phyloP scores from a whole-genome alignment of 1,284 basidiomycete genomes.

The Ganoderma boninense region DNA sequence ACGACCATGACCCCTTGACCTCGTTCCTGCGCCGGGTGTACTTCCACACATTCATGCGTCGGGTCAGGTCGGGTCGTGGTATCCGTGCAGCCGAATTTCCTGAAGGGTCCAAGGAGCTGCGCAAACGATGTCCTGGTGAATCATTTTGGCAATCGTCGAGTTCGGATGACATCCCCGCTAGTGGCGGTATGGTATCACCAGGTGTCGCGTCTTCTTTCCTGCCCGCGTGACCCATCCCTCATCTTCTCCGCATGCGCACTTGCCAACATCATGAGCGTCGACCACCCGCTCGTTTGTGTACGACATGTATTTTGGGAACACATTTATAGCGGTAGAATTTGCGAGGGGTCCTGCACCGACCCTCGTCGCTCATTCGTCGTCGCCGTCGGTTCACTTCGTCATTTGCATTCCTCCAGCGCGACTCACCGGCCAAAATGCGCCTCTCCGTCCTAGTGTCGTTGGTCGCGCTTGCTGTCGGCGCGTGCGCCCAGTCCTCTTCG shows the following conservation, averaged over 20 bases:
- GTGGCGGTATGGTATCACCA: background rate
- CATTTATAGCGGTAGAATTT: background rate
- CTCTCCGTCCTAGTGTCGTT: constrained; percentile 26
- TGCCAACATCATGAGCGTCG: background rate
- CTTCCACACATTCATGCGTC: background rate
- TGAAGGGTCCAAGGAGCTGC: background rate
- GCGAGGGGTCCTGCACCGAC: background rate
- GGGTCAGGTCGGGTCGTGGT: background rate
- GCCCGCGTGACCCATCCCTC: background rate
- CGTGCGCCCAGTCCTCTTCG: constrained; percentile 37
- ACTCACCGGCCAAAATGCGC: constrained; percentile 20
- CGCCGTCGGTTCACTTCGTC: background rate
- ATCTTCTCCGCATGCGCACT: background rate
- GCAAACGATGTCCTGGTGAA: background rate
- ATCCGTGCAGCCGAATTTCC: constrained; percentile 1
- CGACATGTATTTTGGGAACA: background rate
- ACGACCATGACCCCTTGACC: background rate
- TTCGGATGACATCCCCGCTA: background rate
- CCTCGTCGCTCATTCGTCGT: background rate
- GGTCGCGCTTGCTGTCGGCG: constrained; percentile 28
- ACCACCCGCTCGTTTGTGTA: background rate
- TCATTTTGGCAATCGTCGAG: background rate
- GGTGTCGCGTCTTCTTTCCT: background rate
- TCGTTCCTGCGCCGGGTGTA: background rate
- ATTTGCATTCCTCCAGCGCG: background rate